Evolutionary conservation across 306 rosid genomes (phyloP), one percentile per base, ranked within the genome.

Genomic region (Glycine tomentella): DNA sequence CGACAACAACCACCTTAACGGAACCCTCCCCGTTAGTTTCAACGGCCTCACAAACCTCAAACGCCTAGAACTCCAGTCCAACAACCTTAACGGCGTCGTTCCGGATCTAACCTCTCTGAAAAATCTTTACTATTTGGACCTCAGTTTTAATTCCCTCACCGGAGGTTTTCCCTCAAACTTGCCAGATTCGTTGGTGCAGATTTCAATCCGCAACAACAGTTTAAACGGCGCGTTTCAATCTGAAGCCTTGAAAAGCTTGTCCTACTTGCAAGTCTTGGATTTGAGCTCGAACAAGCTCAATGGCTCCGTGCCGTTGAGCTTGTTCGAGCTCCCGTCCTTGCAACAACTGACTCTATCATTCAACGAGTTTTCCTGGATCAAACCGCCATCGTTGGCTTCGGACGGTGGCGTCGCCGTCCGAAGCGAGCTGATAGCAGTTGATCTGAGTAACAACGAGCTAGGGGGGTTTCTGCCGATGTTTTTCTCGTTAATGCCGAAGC

Each of bases 331-430:
- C 52, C 94, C 88, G 1, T 91, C 96, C 1, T 81, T 91, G 50
- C 91, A 95, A 48, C 99, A 95, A 14, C 55, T 93, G n/a, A 82
- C 89, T 0, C 93, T 93, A 15, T 90, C 97, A 16, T 89, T 68
- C 90, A 95, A 95, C 86, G 64, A 58, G 17, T 85, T 95, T 36
- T 71, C 90, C 0, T 78, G 89, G 4, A n/a, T 95, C 1, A 79
- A 91, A 62, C 6, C 51, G 2, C 92, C 40, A 4, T 4, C 40
- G 4, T 36, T 3, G 0, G 40, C 5, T 36, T 36, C 4, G 2
- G 31, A 25, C 31, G 31, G 31, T 25, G 31, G 31, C 31, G 31
- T 25, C 31, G 31, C 31, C 31, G 31, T 36, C 5, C 70, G 62
- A 9, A 91, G 94, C 48, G 87, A 74, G 50, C 80, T 93, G 3